These are phyloP conservation scores for Diplodia corticola DNA, from an alignment of 2,329 filamentous ascomycete genomes.

Conservation along the genomic window DNA sequence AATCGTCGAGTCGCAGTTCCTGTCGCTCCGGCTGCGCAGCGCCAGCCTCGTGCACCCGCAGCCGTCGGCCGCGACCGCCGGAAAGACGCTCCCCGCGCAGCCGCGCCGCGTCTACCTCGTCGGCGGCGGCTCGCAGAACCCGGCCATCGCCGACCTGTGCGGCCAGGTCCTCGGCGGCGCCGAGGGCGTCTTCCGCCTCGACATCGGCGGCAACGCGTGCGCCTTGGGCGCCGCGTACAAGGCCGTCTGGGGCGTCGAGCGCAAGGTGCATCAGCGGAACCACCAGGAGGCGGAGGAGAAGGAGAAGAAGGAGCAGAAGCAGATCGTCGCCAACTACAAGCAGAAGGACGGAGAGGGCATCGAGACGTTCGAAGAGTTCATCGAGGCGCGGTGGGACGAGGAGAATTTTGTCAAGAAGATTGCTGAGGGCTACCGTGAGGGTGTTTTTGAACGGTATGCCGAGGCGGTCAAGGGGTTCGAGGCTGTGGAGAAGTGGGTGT, in stretches of 20 bases:
- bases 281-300: no score
- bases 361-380: conserved; percentile 85
- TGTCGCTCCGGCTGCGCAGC: conserved; percentile 85
- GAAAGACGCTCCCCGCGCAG: conserved; percentile 68
- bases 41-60: conserved; percentile 64
- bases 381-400: conserved; percentile 83
- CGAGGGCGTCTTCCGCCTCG: conserved; percentile 89
- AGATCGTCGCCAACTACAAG: background rate
- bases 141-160: conserved; percentile 79
- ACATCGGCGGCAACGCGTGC: conserved; percentile 94
- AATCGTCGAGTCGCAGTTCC: conserved; percentile 92
- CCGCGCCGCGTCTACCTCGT: conserved; percentile 91
- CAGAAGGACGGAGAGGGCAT: conserved; percentile 29
- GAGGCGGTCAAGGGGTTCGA: conserved; percentile 74
- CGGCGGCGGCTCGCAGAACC: conserved; percentile 86
- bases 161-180: conserved; percentile 85
- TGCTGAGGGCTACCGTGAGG: conserved; percentile 74
- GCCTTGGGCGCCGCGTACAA: conserved; percentile 94
- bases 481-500: conserved; percentile 68
- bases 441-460: conserved; percentile 76
- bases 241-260: conserved; percentile 86
- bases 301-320: background rate
- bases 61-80: conserved; percentile 42
- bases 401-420: conserved; percentile 80
- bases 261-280: conserved; percentile 43